These are phyloP conservation scores for Przewalskia tangutica DNA, from an alignment of 257 asterid genomes.

Conservation along the genomic window DNA sequence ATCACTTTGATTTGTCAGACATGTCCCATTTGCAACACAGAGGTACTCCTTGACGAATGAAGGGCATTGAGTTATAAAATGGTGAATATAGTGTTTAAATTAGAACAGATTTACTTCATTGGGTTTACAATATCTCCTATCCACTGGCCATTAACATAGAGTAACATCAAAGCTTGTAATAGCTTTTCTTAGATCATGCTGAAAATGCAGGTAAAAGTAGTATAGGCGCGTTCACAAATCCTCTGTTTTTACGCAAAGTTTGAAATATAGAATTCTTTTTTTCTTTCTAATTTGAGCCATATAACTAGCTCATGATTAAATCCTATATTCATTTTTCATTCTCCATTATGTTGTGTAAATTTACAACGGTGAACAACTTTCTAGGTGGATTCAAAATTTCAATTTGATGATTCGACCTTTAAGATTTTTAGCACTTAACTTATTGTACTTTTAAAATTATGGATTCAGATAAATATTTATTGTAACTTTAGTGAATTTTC, in stretches of 20 bases:
- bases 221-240: background rate
- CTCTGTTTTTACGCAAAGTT: background rate
- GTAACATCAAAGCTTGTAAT: background rate
- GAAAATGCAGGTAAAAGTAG: background rate
- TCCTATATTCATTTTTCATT: background rate
- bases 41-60: slow-evolving; percentile 45
- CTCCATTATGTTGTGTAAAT: background rate
- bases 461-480: background rate
- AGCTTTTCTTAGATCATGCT: background rate
- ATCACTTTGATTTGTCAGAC: slow-evolving; percentile 33
- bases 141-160: background rate
- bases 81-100: background rate
- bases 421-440: background rate
- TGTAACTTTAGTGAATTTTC: background rate
- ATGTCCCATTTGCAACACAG: slow-evolving; percentile 82
- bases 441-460: background rate
- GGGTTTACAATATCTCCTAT: background rate
- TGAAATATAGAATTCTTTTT: background rate
- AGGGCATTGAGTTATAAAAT: background rate
- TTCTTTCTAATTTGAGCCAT: background rate
- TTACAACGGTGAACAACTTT: background rate
- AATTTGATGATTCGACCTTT: background rate
- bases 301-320: background rate
- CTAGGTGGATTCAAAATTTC: background rate
- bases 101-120: background rate